Evolutionary conservation across 345 rosid genomes (phyloP).

Genomic region (Murraya paniculata): DNA sequence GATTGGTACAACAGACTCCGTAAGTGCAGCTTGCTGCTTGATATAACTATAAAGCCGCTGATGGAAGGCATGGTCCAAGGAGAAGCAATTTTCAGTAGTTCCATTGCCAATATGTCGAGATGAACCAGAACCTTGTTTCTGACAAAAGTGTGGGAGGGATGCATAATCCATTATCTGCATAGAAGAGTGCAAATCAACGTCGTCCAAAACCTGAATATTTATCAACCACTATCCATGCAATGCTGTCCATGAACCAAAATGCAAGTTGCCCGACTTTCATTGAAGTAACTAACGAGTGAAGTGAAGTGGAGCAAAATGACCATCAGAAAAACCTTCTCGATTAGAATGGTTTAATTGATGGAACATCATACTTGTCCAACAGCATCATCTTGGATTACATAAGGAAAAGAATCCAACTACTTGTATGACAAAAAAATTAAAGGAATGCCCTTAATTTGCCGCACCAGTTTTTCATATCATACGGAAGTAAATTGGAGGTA

Average conservation of each 20-base stretch:
- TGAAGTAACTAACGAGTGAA: background rate
- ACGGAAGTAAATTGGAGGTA: background rate
- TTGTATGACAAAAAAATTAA: background rate
- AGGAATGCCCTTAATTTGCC: background rate
- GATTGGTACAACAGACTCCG: slow-evolving; percentile 35
- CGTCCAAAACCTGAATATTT: slow-evolving; percentile 7
- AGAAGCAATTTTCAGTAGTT: slow-evolving; percentile 67
- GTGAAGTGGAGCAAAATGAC: background rate
- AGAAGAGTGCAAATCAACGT: slow-evolving; percentile 9
- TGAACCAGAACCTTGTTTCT: slow-evolving; percentile 74
- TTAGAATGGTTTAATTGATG: background rate
- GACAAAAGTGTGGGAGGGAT: slow-evolving; percentile 94
- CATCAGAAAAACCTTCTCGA: background rate
- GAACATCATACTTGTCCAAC: background rate
- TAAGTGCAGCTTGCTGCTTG: slow-evolving; percentile 48
- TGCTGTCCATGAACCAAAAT: background rate
- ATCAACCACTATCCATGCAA: background rate
- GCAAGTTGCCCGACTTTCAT: background rate
- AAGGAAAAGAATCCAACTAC: background rate
- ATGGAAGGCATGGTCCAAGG: slow-evolving; percentile 80
- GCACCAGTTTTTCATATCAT: background rate
- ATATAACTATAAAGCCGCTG: slow-evolving; percentile 74
- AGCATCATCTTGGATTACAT: background rate
- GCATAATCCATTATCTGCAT: slow-evolving; percentile 85
- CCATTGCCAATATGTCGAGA: slow-evolving; percentile 44